Evolutionary conservation across 768 basidiomycete genomes (phyloP).

Genomic region (Paxillus ammoniavirescens): DNA sequence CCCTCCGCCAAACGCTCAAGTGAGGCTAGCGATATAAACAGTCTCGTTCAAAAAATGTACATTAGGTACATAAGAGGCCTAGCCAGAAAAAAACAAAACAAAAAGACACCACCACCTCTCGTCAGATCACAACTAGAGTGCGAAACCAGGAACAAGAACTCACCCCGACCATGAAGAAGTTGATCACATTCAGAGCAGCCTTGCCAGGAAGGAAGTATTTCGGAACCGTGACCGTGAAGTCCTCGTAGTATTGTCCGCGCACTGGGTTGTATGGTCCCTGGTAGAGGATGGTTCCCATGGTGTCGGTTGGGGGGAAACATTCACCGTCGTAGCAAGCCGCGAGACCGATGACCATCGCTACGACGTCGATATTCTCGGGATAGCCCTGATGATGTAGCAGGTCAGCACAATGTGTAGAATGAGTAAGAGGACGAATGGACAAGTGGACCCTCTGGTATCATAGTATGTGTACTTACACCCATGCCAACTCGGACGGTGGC

Average conservation of each 20-base stretch:
- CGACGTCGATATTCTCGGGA: slow-evolving; percentile 23
- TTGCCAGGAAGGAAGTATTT: slow-evolving; percentile 20
- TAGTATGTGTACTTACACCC: slow-evolving; percentile 9
- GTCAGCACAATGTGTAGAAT: neutral
- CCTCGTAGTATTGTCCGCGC: slow-evolving; percentile 19
- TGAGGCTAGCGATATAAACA: slow-evolving; percentile 9
- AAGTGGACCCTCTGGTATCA: neutral
- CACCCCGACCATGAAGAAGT: slow-evolving; percentile 41
- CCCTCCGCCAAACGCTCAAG: neutral
- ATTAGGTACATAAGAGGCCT: slow-evolving; percentile 11
- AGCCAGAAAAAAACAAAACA: neutral
- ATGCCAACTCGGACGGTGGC: slow-evolving; percentile 17
- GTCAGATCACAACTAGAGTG: neutral
- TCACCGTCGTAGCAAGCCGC: slow-evolving; percentile 17
- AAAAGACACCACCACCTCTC: neutral
- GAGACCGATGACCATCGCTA: slow-evolving; percentile 34
- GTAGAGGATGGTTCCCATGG: slow-evolving; percentile 33
- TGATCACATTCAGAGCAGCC: slow-evolving; percentile 36
- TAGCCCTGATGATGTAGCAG: slow-evolving; percentile 9
- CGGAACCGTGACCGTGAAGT: slow-evolving; percentile 34
- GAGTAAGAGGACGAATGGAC: neutral
- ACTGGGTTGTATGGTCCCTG: slow-evolving; percentile 32
- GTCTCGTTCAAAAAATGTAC: slow-evolving; percentile 24
- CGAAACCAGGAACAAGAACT: slow-evolving; percentile 14
- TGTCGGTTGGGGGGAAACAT: slow-evolving; percentile 23